Evolutionary conservation across 345 rosid genomes (phyloP), one percentile per base, ranked within the genome.

Genomic region (Eutrema heterophyllum): DNA sequence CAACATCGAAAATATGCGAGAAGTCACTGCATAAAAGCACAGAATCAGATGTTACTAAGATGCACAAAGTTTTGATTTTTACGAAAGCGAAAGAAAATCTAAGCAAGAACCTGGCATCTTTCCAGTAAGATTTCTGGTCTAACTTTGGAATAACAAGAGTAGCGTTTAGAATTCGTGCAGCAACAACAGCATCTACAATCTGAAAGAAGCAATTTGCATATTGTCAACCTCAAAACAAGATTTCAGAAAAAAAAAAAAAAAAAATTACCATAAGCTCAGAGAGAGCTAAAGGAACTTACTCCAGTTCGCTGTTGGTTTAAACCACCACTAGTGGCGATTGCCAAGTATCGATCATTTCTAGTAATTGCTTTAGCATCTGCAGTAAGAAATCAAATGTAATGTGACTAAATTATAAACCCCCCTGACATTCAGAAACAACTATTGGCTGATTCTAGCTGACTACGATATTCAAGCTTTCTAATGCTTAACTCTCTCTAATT

Each of bases 131-230:
- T 66, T 96, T 96, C 78, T 86, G 92, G 82, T 96, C 99, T 61
- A 96, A 81, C 84, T 90, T 90, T 14, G 99, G 99, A 66, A 92
- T 86, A 71, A 92, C 93, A 81, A 96, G 98, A 4, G 99, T 90
- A 54, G 99, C 98, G 78, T 96, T 96, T 56, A 96, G 75, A 77
- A 96, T 90, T 6, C 97, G 90, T 9, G 99, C 97, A 78, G 98
- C 99, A 80, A 87, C 99, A 83, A 90, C 98, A 79, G 99, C 93
- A 86, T 96, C 99, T 18, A 89, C 85, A 45, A 96, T 96, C 99
- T 96, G 87, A 59, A 70, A 77, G 12, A 64, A 70, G 13, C 43
- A 70, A 46, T 45, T 45, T 21, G 35, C 9, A 30, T 30, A 41
- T 11, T 24, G 48, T 38, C 0, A 56, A 40, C 56, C 62, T 58